These are phyloP conservation scores for Barnettozyma populi DNA, from an alignment of 805 yeast genomes.

Conservation along the genomic window DNA sequence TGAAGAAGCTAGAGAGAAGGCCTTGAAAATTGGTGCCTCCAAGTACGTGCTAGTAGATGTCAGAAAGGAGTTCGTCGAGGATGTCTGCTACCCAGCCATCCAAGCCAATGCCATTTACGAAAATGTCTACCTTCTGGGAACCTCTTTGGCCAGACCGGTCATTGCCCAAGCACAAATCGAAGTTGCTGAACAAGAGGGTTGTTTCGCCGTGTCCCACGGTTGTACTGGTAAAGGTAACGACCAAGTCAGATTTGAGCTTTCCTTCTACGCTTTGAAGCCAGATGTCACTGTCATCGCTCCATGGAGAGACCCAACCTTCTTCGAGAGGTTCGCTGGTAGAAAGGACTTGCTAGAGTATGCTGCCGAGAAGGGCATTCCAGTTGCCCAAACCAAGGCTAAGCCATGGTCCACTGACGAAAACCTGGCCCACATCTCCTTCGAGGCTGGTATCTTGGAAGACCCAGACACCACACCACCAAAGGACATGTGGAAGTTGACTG, in stretches of 20 bases:
- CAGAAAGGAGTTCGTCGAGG: conserved; percentile 90
- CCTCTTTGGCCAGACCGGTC: conserved; percentile 97
- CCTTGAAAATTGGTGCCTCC: conserved; percentile 94
- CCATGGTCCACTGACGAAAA: conserved; percentile 99
- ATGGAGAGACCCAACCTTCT: conserved; percentile 96
- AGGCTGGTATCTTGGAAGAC: conserved; percentile 98
- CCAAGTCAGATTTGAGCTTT: conserved; percentile 95
- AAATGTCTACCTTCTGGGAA: conserved; percentile 93
- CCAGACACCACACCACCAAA: conserved; percentile 99
- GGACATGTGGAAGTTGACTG: conserved; percentile 99
- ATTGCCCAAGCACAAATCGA: conserved; percentile 97
- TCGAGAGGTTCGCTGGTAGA: conserved; percentile 96
- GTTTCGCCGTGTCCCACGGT: conserved; percentile 98
- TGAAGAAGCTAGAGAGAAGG: conserved; percentile 94
- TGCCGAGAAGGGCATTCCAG: conserved; percentile 86
- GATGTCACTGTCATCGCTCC: conserved; percentile 97
- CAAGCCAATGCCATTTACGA: conserved; percentile 98
- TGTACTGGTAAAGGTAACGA: conserved; percentile 99
- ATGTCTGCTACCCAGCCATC: conserved; percentile 90
- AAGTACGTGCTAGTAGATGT: conserved; percentile 93
- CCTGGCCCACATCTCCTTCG: conserved; percentile 97
- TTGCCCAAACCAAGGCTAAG: conserved; percentile 94
- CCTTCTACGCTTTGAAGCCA: conserved; percentile 97
- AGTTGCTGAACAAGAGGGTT: conserved; percentile 95
- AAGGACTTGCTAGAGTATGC: conserved; percentile 93